These are phyloP conservation scores for Rutstroemia sydowiana DNA, from an alignment of 2,329 filamentous ascomycete genomes.

Conservation along the genomic window DNA sequence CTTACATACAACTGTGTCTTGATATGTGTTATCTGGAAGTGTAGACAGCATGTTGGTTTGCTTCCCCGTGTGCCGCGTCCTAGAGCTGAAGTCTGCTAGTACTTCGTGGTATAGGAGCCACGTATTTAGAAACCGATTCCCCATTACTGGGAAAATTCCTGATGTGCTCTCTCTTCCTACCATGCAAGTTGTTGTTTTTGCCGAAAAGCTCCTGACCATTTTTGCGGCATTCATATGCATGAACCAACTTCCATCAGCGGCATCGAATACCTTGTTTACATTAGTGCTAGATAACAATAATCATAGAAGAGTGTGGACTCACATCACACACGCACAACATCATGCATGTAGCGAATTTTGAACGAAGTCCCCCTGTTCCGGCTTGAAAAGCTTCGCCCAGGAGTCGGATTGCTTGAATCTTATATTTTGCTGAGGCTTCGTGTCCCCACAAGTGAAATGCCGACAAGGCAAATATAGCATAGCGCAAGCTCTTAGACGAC, in stretches of 20 bases:
- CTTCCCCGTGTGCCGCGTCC: conserved; percentile 14
- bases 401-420: conserved; percentile 35
- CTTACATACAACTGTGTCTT: neutral
- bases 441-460: conserved; percentile 36
- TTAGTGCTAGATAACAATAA: too few species aligned
- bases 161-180: too few species aligned
- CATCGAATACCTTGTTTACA: conserved; percentile 33
- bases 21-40: neutral
- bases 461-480: conserved; percentile 39
- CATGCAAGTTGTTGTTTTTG: too few species aligned
- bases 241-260: conserved; percentile 39
- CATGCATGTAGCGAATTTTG: conserved; percentile 40
- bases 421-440: conserved; percentile 36
- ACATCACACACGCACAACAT: conserved; percentile 45
- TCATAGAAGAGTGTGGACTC: neutral
- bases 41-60: neutral
- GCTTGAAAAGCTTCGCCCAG: conserved; percentile 33
- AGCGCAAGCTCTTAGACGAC: conserved; percentile 31
- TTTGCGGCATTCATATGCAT: conserved; percentile 35
- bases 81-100: conserved; percentile 39
- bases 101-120: conserved; percentile 44
- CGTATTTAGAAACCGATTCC: conserved; percentile 35
- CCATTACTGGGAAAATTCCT: conserved; percentile 18
- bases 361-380: conserved; percentile 10
- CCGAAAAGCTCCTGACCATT: too few species aligned